These are phyloP conservation scores for Carex pumila DNA, from an alignment of 176 grass and related monocot genomes.

Conservation along the genomic window DNA sequence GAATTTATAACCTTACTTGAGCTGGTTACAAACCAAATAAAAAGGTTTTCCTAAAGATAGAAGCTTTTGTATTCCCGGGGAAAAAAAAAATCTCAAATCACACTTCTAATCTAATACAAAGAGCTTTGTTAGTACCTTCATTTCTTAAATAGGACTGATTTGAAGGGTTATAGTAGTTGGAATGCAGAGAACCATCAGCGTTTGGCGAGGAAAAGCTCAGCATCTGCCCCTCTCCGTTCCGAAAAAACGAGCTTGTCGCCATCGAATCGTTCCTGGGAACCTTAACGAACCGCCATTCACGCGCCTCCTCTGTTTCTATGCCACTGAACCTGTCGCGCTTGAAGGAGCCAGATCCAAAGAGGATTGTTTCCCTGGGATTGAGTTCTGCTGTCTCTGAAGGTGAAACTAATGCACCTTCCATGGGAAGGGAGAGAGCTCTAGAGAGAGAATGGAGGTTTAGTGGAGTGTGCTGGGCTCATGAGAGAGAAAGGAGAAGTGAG, in stretches of 20 bases:
- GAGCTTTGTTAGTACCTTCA: slow-evolving; percentile 22
- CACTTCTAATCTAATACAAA: slow-evolving; percentile 28
- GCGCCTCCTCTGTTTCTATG: slow-evolving; percentile 24
- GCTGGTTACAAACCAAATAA: slow-evolving; percentile 9
- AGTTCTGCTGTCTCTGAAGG: slow-evolving; percentile 15
- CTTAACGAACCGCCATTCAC: slow-evolving; percentile 40
- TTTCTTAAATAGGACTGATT: slow-evolving; percentile 28
- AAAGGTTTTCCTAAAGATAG: background rate
- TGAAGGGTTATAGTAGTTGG: slow-evolving; percentile 45
- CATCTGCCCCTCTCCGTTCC: slow-evolving; percentile 61
- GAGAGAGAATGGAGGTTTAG: background rate
- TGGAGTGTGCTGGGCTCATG: background rate
- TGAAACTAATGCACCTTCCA: slow-evolving; percentile 14
- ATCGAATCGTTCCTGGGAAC: slow-evolving; percentile 38
- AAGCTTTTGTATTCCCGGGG: background rate
- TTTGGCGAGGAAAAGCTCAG: slow-evolving; percentile 68
- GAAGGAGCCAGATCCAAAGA: slow-evolving; percentile 50
- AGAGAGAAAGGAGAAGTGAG: background rate
- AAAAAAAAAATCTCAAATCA: slow-evolving; percentile 17
- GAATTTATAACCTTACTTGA: slow-evolving; percentile 12
- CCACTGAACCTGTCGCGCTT: slow-evolving; percentile 53
- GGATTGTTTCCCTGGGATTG: slow-evolving; percentile 24
- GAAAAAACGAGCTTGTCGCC: slow-evolving; percentile 48
- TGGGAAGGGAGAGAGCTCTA: background rate
- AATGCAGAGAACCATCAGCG: slow-evolving; percentile 41